These are phyloP conservation scores for Dissophora globulifera DNA, from an alignment of 192 early-diverging fungal genomes.

Conservation along the genomic window DNA sequence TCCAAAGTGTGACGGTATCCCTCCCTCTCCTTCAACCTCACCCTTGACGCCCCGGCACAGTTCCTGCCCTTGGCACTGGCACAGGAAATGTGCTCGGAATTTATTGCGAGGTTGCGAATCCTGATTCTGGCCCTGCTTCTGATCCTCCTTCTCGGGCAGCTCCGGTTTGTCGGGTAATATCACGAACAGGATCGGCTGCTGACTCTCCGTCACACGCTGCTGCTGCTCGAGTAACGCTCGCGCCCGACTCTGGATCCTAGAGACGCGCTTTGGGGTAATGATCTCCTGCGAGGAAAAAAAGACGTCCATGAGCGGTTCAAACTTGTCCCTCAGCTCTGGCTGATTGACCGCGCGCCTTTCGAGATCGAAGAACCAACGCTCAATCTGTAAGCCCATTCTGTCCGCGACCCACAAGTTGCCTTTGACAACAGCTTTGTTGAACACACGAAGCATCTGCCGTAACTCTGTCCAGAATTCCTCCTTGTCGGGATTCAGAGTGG, in stretches of 20 bases:
- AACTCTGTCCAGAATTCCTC: neutral
- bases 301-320: slow-evolving; percentile 10
- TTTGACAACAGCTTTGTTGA: slow-evolving; percentile 20
- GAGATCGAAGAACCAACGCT: slow-evolving; percentile 11
- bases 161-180: slow-evolving; percentile 11
- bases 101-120: neutral
- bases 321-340: neutral
- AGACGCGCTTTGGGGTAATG: slow-evolving; percentile 1
- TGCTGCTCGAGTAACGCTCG: slow-evolving; percentile 8
- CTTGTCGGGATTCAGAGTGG: neutral
- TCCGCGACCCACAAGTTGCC: slow-evolving; percentile 19
- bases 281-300: slow-evolving; percentile 8
- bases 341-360: slow-evolving; percentile 10
- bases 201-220: slow-evolving; percentile 1
- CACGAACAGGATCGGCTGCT: slow-evolving; percentile 10
- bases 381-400: slow-evolving; percentile 26
- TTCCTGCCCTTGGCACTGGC: slow-evolving; percentile 13
- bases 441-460: slow-evolving; percentile 14
- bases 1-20: slow-evolving; percentile 3
- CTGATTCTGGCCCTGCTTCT: no score
- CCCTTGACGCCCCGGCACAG: neutral
- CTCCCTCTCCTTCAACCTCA: slow-evolving; percentile 2
- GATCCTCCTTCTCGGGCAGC: no score
- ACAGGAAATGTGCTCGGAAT: slow-evolving; percentile 24
- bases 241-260: slow-evolving; percentile 9